Evolutionary conservation across 2,329 filamentous ascomycete genomes (phyloP), one percentile per base, ranked within the genome.

Genomic region (Samsoniella hepiali): DNA sequence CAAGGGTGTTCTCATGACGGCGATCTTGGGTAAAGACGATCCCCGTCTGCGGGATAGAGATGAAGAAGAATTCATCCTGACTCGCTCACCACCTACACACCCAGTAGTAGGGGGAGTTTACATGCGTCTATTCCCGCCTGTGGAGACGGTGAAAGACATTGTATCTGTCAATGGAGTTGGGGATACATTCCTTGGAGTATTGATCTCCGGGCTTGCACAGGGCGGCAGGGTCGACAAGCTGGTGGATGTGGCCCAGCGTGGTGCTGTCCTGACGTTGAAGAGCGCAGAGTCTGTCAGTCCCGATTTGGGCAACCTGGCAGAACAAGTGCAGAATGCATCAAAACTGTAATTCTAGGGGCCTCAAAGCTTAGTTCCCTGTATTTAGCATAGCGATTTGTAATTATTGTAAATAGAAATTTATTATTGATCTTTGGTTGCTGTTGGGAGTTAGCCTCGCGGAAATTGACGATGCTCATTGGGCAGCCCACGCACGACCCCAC

Each of bases 141-240:
- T 84, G 1, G 87, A 90, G 72, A 77, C 79, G 17, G 82, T 97
- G 0, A 77, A 83, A 27, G 86, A 95, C 32, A 82, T 96, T 1
- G 87, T 94, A 1, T 97, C 92, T 54, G 94, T 98, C 10, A 98
- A 98, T 73, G 95, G 94, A 0, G 93, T 92, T 2, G 95, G 95
- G 0, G 95, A 99, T 76, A 97, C 95, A 0, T 93, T 98, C 73
- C 80, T 96, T 9, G 95, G 94, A 0, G 89, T 93, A 15, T 69
- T 97, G 63, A 79, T 97, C n/a, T 89, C 92, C 1, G 91, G 91
- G 0, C 73, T 98, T 67, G 87, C 88, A 0, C 84, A 82, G 69
- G 83, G 83, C 0, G 82, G 81, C 3, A 77, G 77, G 65, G 72
- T 84, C 64, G 76, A 87, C 70, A 82, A 88, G 54, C 74, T 95